Evolutionary conservation across 805 yeast genomes (phyloP).

Genomic region (Spathaspora arborariae): DNA sequence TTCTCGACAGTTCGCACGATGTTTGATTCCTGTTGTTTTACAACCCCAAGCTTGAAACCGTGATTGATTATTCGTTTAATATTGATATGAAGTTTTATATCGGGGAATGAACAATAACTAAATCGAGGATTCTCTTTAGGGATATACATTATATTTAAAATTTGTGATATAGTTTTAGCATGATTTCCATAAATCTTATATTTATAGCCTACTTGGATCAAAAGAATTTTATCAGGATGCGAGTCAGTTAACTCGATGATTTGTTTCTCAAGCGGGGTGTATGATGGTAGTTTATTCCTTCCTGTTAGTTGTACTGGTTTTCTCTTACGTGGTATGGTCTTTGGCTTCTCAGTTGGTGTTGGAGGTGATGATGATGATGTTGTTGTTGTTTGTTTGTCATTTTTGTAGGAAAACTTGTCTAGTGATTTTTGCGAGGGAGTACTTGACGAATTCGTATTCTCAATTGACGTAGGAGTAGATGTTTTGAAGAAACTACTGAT

Average conservation of each 20-base stretch:
- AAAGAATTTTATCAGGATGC: constrained; percentile 65
- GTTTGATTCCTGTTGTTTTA: constrained; percentile 79
- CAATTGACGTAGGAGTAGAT: neutral
- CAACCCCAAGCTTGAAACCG: constrained; percentile 83
- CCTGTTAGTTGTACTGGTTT: constrained; percentile 21
- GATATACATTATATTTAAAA: constrained; percentile 66
- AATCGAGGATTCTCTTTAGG: constrained; percentile 44
- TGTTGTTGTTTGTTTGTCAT: neutral
- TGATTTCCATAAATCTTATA: constrained; percentile 84
- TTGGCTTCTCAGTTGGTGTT: neutral
- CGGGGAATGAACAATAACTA: constrained; percentile 86
- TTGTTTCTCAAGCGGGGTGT: constrained; percentile 78
- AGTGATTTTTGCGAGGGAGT: neutral
- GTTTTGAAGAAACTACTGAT: constrained; percentile 2
- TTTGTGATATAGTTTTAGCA: constrained; percentile 64
- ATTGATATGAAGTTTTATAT: constrained; percentile 68
- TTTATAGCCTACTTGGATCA: constrained; percentile 90
- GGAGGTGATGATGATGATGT: neutral
- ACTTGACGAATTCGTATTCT: neutral
- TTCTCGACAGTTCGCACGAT: constrained; percentile 62
- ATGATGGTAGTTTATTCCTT: constrained; percentile 32
- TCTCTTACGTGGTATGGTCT: neutral
- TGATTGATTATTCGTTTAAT: constrained; percentile 64
- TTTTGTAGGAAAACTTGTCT: neutral
- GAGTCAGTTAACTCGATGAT: constrained; percentile 58